These are phyloP conservation scores for Rhizopus arrhizus DNA, from an alignment of 371 early-diverging fungal species.

Conservation along the genomic window DNA sequence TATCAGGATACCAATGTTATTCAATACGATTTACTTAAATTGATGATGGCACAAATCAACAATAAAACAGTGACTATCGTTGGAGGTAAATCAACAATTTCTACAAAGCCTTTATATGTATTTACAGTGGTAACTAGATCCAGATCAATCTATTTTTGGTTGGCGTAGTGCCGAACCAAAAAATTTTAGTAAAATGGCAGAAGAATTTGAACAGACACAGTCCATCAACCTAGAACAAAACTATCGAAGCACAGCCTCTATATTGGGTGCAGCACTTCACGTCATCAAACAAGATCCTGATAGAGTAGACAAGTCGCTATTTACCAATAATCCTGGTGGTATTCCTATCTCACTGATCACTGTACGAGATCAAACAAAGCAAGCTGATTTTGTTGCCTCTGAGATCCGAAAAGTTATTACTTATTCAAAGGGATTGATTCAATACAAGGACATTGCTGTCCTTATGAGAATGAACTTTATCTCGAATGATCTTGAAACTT, in stretches of 20 bases:
- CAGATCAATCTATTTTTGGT: slow-evolving; percentile 67
- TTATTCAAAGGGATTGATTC: slow-evolving; percentile 37
- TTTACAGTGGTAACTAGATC: slow-evolving; percentile 26
- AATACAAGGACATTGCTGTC: slow-evolving; percentile 57
- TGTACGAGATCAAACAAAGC: slow-evolving; percentile 10
- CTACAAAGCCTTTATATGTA: neutral
- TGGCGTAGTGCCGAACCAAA: slow-evolving; percentile 62
- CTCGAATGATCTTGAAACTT: slow-evolving; percentile 50
- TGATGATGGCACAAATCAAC: slow-evolving; percentile 27
- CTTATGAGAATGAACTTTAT: slow-evolving; percentile 52
- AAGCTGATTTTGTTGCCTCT: slow-evolving; percentile 49
- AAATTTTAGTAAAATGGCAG: slow-evolving; percentile 56
- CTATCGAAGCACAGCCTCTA: slow-evolving; percentile 59
- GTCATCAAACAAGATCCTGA: slow-evolving; percentile 49
- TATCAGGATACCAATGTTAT: slow-evolving; percentile 69
- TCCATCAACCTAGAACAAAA: slow-evolving; percentile 52
- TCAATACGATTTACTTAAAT: slow-evolving; percentile 58
- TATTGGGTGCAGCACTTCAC: slow-evolving; percentile 50
- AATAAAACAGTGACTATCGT: slow-evolving; percentile 57
- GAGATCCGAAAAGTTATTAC: slow-evolving; percentile 48
- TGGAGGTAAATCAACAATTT: slow-evolving; percentile 49
- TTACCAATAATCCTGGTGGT: slow-evolving; percentile 40
- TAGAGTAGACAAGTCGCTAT: slow-evolving; percentile 31
- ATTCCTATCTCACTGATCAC: slow-evolving; percentile 36
- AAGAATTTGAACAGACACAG: slow-evolving; percentile 37